Evolutionary conservation across 2,329 filamentous ascomycete species (phyloP).

Genomic region (Fusarium sp.): DNA sequence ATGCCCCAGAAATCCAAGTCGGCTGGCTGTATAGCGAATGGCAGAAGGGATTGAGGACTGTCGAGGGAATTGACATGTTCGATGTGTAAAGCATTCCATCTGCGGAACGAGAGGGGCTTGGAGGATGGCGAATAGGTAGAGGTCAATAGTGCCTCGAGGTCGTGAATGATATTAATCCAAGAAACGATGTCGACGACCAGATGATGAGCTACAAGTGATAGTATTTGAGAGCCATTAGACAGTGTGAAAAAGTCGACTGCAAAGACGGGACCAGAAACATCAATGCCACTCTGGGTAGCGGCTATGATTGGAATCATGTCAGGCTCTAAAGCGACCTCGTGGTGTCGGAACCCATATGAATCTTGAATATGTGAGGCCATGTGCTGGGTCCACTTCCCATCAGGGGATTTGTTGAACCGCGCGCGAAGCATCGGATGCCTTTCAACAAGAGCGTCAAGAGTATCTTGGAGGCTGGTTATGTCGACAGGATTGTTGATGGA

Average conservation of each 20-base stretch:
- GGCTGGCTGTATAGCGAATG: conserved; percentile 1
- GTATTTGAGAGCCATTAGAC: conserved; percentile 25
- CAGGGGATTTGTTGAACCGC: conserved; percentile 37
- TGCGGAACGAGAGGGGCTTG: conserved; percentile 49
- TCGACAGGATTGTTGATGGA: conserved; percentile 39
- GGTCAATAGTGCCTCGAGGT: conserved; percentile 53
- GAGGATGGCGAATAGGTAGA: conserved; percentile 9
- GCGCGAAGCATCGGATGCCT: conserved; percentile 51
- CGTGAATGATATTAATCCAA: conserved; percentile 56
- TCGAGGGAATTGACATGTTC: conserved; percentile 40
- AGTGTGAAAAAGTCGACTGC: conserved; percentile 4
- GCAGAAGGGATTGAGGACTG: not conserved
- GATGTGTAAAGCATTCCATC: conserved; percentile 50
- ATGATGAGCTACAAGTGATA: conserved; percentile 50
- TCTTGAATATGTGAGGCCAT: conserved; percentile 28
- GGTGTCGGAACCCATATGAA: conserved; percentile 34
- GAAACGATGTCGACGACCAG: conserved; percentile 57
- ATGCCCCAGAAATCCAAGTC: conserved; percentile 37
- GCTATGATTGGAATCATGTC: not conserved
- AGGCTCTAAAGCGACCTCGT: conserved; percentile 14
- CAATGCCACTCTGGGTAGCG: not conserved
- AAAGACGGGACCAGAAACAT: conserved; percentile 6
- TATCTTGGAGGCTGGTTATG: conserved; percentile 17
- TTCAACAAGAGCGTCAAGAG: conserved; percentile 41
- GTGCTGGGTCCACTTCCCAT: conserved; percentile 36